These are phyloP conservation scores for Hypoxylon sp. DNA, from an alignment of 2,329 filamentous ascomycete genomes.

Conservation along the genomic window DNA sequence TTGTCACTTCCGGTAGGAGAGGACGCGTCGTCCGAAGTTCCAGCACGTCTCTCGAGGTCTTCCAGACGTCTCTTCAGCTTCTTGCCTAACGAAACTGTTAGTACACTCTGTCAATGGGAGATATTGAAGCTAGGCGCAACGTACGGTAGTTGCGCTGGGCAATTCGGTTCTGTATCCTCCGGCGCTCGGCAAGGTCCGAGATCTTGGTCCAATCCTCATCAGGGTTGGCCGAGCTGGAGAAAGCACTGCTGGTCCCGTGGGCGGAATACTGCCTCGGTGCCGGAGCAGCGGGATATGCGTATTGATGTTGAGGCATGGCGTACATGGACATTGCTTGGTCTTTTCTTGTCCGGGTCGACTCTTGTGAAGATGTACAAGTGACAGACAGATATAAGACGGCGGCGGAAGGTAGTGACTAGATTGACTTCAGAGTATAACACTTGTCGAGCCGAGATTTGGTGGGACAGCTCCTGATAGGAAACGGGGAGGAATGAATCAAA, in stretches of 20 bases:
- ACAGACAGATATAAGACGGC: slow-evolving; percentile 16
- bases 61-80: slow-evolving; percentile 92
- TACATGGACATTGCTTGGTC: slow-evolving; percentile 55
- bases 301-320: slow-evolving; percentile 61
- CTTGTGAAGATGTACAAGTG: slow-evolving; percentile 11
- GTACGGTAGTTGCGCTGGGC: slow-evolving; percentile 96
- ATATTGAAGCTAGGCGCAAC: slow-evolving; percentile 43
- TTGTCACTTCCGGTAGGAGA: slow-evolving; percentile 57
- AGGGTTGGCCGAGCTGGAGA: slow-evolving; percentile 92
- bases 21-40: slow-evolving; percentile 63
- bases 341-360: slow-evolving; percentile 28
- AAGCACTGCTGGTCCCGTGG: slow-evolving; percentile 91
- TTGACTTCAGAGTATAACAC: slow-evolving; percentile 17
- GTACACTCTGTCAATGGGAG: slow-evolving; percentile 15
- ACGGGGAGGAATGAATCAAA: slow-evolving; percentile 48
- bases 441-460: slow-evolving; percentile 45
- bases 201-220: slow-evolving; percentile 99
- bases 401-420: slow-evolving; percentile 1
- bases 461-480: slow-evolving; percentile 43
- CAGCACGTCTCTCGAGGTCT: slow-evolving; percentile 85
- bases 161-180: slow-evolving; percentile 97
- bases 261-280: slow-evolving; percentile 76
- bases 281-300: slow-evolving; percentile 57
- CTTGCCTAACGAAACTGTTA: slow-evolving; percentile 73
- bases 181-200: slow-evolving; percentile 92